Base-by-base conservation (phyloP, 352 stramenopile genomes). In the Pythium diclinum region DNA sequence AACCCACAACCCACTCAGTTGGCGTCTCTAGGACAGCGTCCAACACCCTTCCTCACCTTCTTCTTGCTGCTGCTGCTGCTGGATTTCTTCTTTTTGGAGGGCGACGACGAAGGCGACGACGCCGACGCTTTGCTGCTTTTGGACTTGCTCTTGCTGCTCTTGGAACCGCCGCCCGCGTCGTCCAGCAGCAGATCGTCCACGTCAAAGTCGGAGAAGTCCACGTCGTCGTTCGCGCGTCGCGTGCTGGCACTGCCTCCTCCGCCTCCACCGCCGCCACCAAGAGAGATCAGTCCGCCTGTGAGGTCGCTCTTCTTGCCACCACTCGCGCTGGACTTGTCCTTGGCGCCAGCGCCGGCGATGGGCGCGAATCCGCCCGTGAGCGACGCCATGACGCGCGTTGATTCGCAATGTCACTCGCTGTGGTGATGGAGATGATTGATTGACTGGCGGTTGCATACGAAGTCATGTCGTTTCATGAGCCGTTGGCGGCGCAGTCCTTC, bases 221-320 rank as follows among this genome's bases (percentile, higher is more conserved):
- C 59, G 56, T 84, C 78, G n/a, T 66, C 65, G 42, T 23, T 63
- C 62, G 30, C 71, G 57, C 55, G 53, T 30, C 32, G 55, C 3
- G 61, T 51, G 25, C 21, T 64, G 33, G 61, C 44, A 4, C 48
- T 25, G 1, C 63, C 58, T 1, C 51, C n/a, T 19, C 46, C 46
- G 1, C 49, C 25, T 0, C 66, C 59, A 1, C 61, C 46, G 32
- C 52, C 28, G 21, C 56, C 16, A 56, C 53, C 65, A 46, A 91
- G 79, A 9, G 78, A 85, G 59, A 91, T 88, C 30, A 89, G 68
- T 0, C 83, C 83, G 48, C 80, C 67, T 1, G 80, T 91, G 36
- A 89, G 71, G 32, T 88, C 74, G 10, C 16, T 63, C 48, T 69
- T 68, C 48, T 63, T 82, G 14, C 63, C 23, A 8, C 40, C 23